Evolutionary conservation across 2,329 filamentous ascomycete species (phyloP).

Genomic region (Neofusicoccum ribis): DNA sequence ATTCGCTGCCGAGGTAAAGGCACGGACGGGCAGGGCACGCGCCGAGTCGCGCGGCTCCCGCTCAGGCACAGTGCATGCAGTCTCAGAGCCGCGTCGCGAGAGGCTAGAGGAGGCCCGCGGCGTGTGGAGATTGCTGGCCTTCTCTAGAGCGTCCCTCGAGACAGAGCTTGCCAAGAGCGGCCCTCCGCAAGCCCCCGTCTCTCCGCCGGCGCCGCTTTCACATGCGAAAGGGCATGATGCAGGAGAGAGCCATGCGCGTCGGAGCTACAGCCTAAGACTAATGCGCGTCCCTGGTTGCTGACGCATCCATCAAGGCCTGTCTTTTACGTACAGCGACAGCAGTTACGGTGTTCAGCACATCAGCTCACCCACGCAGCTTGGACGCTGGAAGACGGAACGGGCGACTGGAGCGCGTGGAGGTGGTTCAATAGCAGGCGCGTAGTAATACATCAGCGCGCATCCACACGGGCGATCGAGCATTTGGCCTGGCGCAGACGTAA

Average conservation of each 20-base stretch:
- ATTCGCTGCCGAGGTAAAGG: conserved; percentile 16
- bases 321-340: too few species aligned
- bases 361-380: background rate
- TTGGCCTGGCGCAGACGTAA: background rate
- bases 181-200: too few species aligned
- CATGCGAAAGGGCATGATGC: background rate
- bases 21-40: background rate
- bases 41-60: conserved; percentile 1
- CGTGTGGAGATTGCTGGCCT: too few species aligned
- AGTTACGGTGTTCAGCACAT: too few species aligned
- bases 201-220: background rate
- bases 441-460: background rate
- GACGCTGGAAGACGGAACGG: background rate
- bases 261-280: too few species aligned
- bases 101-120: too few species aligned
- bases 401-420: background rate
- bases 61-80: background rate
- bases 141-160: too few species aligned
- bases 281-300: too few species aligned
- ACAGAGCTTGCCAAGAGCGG: background rate
- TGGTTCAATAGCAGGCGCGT: too few species aligned
- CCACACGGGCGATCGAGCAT: background rate
- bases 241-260: too few species aligned
- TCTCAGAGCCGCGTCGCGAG: too few species aligned
- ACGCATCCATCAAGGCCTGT: too few species aligned